Evolutionary conservation across 345 rosid species (phyloP).

Genomic region (Ricinus communis): DNA sequence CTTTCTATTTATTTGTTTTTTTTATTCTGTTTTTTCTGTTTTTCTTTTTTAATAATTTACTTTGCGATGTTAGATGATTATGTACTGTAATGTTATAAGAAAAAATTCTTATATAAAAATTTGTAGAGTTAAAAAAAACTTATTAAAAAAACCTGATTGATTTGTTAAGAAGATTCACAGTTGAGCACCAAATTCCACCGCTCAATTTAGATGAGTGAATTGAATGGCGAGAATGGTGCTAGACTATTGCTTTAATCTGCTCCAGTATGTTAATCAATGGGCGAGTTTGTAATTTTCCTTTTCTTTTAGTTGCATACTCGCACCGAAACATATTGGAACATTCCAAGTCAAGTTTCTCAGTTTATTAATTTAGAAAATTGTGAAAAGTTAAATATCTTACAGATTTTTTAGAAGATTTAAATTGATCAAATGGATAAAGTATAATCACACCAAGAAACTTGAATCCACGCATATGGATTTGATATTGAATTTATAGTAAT

Average conservation of each 20-base stretch:
- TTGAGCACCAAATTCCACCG: slow-evolving; percentile 14
- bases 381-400: no score
- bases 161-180: no score
- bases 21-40: neutral
- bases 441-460: neutral
- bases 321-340: no score
- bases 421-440: neutral
- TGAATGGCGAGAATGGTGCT: slow-evolving; percentile 18
- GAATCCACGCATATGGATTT: no score
- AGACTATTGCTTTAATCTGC: neutral
- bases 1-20: neutral
- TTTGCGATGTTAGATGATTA: neutral
- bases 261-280: neutral
- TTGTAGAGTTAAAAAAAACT: no score
- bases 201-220: slow-evolving; percentile 9
- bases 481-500: no score
- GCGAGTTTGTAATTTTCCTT: neutral
- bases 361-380: no score
- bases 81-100: neutral
- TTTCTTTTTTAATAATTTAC: neutral
- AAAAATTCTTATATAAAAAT: neutral
- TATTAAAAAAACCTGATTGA: no score
- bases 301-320: neutral
- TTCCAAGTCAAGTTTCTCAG: no score
- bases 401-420: no score